Percentiles rank a stretch among this genome's conserved stretches.
These are phyloP conservation scores for Calonectria ilicicola DNA, from an alignment of 2,329 filamentous ascomycete genomes.

Conservation along the genomic window DNA sequence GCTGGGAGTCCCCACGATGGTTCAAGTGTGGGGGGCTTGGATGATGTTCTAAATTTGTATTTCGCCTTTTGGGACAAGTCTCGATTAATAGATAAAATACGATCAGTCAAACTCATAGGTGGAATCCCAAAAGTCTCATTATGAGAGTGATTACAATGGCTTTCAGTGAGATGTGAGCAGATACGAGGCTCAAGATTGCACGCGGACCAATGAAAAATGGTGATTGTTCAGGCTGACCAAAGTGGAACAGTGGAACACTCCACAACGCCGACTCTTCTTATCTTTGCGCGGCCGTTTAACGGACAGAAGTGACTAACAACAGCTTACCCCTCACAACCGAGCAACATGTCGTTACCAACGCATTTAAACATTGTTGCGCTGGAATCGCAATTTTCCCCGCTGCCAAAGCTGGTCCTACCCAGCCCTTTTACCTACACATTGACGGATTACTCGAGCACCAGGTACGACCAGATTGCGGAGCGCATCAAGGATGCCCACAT, in stretches of 20 bases:
- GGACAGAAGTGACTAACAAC: background rate
- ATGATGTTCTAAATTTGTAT: no score
- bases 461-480: conserved; percentile 3
- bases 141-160: no score
- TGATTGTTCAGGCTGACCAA: background rate
- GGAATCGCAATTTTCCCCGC: conserved; percentile 20
- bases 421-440: conserved; percentile 18
- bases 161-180: no score
- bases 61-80: no score
- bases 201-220: background rate
- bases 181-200: no score
- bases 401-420: conserved; percentile 17
- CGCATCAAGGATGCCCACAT: conserved; percentile 41
- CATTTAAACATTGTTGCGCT: conserved; percentile 28
- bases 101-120: no score
- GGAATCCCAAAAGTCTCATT: no score
- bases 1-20: no score
- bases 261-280: background rate
- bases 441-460: conserved; percentile 7
- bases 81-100: no score
- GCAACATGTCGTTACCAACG: background rate
- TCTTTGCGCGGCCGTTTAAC: background rate
- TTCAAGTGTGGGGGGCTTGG: no score
- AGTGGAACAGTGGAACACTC: background rate
- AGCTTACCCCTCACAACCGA: background rate